phyloP scores from a whole-genome alignment of 768 basidiomycete genomes.

The Agrocybe praecox region DNA sequence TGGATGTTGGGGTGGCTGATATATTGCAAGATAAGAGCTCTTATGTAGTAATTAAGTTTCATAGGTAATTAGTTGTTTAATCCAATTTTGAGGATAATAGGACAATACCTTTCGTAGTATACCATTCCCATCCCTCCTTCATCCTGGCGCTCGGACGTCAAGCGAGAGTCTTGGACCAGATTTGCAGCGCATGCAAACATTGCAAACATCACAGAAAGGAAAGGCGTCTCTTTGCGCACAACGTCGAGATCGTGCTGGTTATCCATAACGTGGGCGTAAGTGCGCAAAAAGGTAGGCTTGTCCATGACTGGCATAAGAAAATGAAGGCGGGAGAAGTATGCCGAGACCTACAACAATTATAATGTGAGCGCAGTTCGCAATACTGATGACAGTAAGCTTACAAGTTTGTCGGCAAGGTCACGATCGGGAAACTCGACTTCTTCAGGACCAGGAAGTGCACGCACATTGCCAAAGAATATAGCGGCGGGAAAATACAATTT shows the following conservation, averaged over 20 bases:
- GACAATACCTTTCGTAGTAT: conserved; percentile 77
- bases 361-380: conserved; percentile 23
- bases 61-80: conserved; percentile 1
- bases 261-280: conserved; percentile 77
- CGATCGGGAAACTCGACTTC: conserved; percentile 87
- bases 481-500: conserved; percentile 88
- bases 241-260: conserved; percentile 53
- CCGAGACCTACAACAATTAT: conserved; percentile 60
- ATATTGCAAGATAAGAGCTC: conserved; percentile 88
- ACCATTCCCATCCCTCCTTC: conserved; percentile 90
- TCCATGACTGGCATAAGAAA: conserved; percentile 88
- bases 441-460: conserved; percentile 78
- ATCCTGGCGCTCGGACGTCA: conserved; percentile 58
- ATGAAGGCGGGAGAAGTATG: conserved; percentile 87
- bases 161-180: conserved; percentile 73
- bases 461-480: conserved; percentile 85
- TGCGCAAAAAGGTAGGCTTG: conserved; percentile 78
- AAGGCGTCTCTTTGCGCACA: conserved; percentile 67
- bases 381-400: conserved; percentile 36
- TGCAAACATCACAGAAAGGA: conserved; percentile 83
- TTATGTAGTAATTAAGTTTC: conserved; percentile 25
- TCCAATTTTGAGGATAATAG: not conserved
- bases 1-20: conserved; percentile 89
- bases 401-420: conserved; percentile 86
- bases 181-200: conserved; percentile 88